These are phyloP conservation scores for Podaxis sp. DNA, from an alignment of 768 basidiomycete genomes.

Conservation along the genomic window DNA sequence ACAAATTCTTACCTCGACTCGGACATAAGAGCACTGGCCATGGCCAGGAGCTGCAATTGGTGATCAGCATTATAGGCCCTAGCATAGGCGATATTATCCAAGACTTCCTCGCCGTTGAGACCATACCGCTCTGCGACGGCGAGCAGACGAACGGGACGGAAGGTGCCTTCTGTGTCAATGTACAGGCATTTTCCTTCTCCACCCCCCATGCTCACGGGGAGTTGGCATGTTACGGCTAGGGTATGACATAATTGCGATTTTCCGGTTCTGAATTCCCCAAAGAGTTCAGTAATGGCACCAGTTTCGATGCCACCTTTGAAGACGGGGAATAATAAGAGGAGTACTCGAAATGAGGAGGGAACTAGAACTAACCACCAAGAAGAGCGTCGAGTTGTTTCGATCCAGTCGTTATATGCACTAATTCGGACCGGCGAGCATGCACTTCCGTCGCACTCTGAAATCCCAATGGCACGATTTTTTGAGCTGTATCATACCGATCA, in stretches of 20 bases:
- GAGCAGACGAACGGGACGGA: slow-evolving; percentile 91
- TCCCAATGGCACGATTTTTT: slow-evolving; percentile 94
- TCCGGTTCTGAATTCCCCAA: slow-evolving; percentile 97
- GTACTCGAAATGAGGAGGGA: slow-evolving; percentile 6
- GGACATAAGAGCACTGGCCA: slow-evolving; percentile 97
- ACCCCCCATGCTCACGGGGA: slow-evolving; percentile 96
- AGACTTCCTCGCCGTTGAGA: slow-evolving; percentile 95
- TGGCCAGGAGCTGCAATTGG: slow-evolving; percentile 83
- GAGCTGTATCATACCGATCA: slow-evolving; percentile 44
- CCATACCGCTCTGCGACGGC: slow-evolving; percentile 95
- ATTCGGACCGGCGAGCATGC: slow-evolving; percentile 89
- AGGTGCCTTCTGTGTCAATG: slow-evolving; percentile 99
- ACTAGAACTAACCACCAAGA: slow-evolving; percentile 64
- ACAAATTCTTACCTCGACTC: slow-evolving; percentile 77
- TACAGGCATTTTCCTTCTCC: slow-evolving; percentile 99
- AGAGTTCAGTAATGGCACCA: slow-evolving; percentile 95
- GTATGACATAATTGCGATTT: slow-evolving; percentile 99
- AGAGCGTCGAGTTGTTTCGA: slow-evolving; percentile 95
- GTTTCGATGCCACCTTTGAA: slow-evolving; percentile 91
- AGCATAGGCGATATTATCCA: slow-evolving; percentile 98
- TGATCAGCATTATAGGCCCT: slow-evolving; percentile 99
- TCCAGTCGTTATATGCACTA: slow-evolving; percentile 95
- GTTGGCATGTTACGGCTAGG: slow-evolving; percentile 95
- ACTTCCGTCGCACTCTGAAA: slow-evolving; percentile 99
- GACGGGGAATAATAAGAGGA: slow-evolving; percentile 8